Percentiles rank a stretch among this genome's conserved stretches.
These are phyloP conservation scores for Chrysosporium keratinophilum DNA, from an alignment of 2,329 filamentous ascomycete species.

Conservation along the genomic window DNA sequence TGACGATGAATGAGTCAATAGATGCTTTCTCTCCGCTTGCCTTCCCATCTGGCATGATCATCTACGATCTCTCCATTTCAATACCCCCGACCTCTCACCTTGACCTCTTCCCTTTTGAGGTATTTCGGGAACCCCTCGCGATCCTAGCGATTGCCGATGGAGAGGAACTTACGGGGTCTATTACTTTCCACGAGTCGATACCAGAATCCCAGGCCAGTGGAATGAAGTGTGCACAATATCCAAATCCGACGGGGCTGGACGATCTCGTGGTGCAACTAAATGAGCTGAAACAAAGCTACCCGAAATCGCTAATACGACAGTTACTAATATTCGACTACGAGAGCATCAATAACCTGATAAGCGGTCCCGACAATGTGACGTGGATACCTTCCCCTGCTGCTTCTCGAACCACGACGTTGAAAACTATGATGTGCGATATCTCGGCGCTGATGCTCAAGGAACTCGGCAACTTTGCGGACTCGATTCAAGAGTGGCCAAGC, in stretches of 20 bases:
- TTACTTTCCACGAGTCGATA: not conserved
- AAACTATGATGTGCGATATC: conserved; percentile 69
- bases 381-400: conserved; percentile 58
- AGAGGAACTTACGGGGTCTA: conserved; percentile 45
- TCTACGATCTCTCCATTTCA: conserved; percentile 79
- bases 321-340: conserved; percentile 70
- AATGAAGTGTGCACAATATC: not conserved
- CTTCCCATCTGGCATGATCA: conserved; percentile 72
- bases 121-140: conserved; percentile 73
- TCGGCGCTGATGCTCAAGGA: conserved; percentile 64
- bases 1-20: conserved; percentile 31
- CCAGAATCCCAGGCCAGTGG: not conserved
- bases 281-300: conserved; percentile 59
- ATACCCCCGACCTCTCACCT: conserved; percentile 69
- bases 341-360: conserved; percentile 45
- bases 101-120: conserved; percentile 75
- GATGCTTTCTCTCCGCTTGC: conserved; percentile 89
- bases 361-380: conserved; percentile 53
- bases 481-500: conserved; percentile 59
- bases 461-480: conserved; percentile 63
- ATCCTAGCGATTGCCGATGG: conserved; percentile 81
- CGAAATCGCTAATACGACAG: conserved; percentile 66
- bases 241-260: conserved; percentile 21
- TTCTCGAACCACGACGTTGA: conserved; percentile 68
- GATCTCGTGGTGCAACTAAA: conserved; percentile 54